These are phyloP conservation scores for Euphrasia arctica DNA, from an alignment of 305 asterid species.

Conservation along the genomic window DNA sequence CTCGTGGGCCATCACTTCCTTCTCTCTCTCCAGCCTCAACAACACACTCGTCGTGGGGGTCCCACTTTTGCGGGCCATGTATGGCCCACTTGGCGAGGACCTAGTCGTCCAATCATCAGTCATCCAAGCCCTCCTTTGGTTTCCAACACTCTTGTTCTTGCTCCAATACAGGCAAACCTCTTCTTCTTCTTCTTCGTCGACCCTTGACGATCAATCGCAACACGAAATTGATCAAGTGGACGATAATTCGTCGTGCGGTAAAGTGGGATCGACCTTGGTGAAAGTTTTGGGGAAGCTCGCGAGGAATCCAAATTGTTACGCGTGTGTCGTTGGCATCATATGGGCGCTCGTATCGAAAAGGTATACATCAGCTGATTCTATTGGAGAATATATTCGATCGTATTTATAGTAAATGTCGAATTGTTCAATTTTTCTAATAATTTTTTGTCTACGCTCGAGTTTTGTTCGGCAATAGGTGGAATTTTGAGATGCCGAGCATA, in stretches of 20 bases:
- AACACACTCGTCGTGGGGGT: slow-evolving; percentile 71
- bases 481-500: slow-evolving; percentile 53
- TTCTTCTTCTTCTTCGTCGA: not conserved
- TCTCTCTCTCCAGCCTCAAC: slow-evolving; percentile 49
- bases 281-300: slow-evolving; percentile 43
- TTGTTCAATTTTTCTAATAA: too few species aligned
- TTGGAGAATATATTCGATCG: too few species aligned
- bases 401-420: too few species aligned
- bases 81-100: slow-evolving; percentile 44
- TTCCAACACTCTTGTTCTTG: slow-evolving; percentile 40
- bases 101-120: slow-evolving; percentile 56
- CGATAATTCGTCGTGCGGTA: slow-evolving; percentile 2
- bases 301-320: slow-evolving; percentile 56
- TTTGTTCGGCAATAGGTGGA: slow-evolving; percentile 47
- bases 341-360: slow-evolving; percentile 71
- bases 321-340: slow-evolving; percentile 50
- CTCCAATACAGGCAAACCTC: slow-evolving; percentile 37
- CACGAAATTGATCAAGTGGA: not conserved
- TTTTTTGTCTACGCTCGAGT: too few species aligned
- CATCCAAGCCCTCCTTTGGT: slow-evolving; percentile 51
- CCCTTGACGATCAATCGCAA: not conserved
- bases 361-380: slow-evolving; percentile 24
- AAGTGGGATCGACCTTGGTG: slow-evolving; percentile 30
- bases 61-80: slow-evolving; percentile 68
- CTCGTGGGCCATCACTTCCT: slow-evolving; percentile 54